Evolutionary conservation across 2,329 filamentous ascomycete species (phyloP), one percentile per base, ranked within the genome.

Genomic region (Trichophyton equinum): DNA sequence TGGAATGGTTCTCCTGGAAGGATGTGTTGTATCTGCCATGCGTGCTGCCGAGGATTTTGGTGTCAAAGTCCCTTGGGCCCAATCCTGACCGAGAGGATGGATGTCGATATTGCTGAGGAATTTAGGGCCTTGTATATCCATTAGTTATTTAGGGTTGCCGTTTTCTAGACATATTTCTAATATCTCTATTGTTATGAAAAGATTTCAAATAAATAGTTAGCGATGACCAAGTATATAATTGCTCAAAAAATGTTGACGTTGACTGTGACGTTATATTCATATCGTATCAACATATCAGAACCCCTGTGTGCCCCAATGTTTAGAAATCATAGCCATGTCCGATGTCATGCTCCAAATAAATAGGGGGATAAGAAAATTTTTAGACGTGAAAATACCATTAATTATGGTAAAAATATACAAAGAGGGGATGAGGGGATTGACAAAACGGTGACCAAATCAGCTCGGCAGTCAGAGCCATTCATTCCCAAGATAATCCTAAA

Each of bases 1-100:
- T 68, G 82, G 82, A 2, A 82, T 85, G 81, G 81, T 85, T 1
- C 65, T 85, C 15, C 68, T 85, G 2, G 82, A 85, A 67, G 83
- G 83, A 1, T 85, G 82, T 60, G 73, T 85, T 2, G 75, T 82
- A 1, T 84, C 82, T 6, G 81, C 82, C 1, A 81, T 81, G 76
- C 74, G 77, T 38, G 74, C 85, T 51, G 82, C 81, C 0, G 65
- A 71, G n/a, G 77, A 75, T 11, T 76, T 85, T 65, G 79, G 72
- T 5, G 78, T 84, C 4, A 65, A 71, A n/a, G 69, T 73, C 4
- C 72, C 73, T 2, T 75, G 73, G 73, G 20, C 40, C 20, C 18
- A 27, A 20, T 25, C 11, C 20, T 57, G 25, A 18, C 4, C 11
- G 5, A 25, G 13, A 40, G 13, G 25, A 36, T 27, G 13, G 11